A percentile compares a stretch with the other conserved stretches of the same genome.
Evolutionary conservation across 225 moss, liverwort and hornwort genomes (phyloP).

Genomic region (Neckera pumila): DNA sequence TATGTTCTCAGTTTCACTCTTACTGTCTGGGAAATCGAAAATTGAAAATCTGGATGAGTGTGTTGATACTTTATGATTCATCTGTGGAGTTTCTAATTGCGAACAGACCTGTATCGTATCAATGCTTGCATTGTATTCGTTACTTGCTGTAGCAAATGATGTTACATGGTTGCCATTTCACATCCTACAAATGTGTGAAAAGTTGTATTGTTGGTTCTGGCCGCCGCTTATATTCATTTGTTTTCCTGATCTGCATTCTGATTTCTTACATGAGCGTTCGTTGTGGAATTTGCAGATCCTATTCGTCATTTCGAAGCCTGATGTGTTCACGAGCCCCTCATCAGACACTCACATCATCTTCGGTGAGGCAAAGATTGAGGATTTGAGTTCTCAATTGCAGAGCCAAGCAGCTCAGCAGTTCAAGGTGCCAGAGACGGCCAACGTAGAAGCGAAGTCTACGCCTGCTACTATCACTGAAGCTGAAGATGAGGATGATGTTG

Average conservation of each 20-base stretch:
- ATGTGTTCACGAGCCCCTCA: constrained; percentile 97
- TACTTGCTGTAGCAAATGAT: background rate
- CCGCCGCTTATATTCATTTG: background rate
- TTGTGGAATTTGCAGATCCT: constrained; percentile 52
- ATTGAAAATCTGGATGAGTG: background rate
- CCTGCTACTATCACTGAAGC: constrained; percentile 74
- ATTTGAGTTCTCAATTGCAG: constrained; percentile 95
- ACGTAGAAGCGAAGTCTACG: constrained; percentile 75
- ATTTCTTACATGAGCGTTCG: background rate
- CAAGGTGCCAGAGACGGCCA: constrained; percentile 76
- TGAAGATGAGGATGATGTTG: constrained; percentile 83
- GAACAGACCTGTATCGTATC: background rate
- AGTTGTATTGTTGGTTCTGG: background rate
- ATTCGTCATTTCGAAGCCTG: constrained; percentile 96
- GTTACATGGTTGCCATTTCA: background rate
- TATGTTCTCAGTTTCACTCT: background rate
- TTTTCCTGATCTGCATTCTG: background rate
- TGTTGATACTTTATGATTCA: background rate
- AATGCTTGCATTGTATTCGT: background rate
- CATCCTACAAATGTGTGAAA: background rate
- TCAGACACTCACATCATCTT: constrained; percentile 98
- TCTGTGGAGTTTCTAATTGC: background rate
- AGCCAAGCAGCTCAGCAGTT: constrained; percentile 98
- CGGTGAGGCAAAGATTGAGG: constrained; percentile 99
- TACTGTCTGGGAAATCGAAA: background rate